phyloP scores from a whole-genome alignment of 148 eudicot species.

The Diospyros lotus region DNA sequence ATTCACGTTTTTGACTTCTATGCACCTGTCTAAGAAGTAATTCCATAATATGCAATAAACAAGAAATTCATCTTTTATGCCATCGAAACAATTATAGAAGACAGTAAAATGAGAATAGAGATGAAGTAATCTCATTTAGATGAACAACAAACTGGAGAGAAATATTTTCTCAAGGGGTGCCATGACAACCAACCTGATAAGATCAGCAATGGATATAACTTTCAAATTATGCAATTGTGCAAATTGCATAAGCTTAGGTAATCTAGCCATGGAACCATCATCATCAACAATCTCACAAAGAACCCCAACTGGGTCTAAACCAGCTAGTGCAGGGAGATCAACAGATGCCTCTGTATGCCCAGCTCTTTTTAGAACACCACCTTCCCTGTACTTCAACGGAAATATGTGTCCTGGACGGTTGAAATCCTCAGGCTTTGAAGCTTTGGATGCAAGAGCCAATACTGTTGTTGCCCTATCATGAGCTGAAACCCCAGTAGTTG shows the following conservation, averaged over 20 bases:
- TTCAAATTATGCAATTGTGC: slow-evolving; percentile 50
- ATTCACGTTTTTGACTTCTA: too few species aligned
- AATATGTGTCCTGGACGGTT: slow-evolving; percentile 57
- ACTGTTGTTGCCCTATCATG: slow-evolving; percentile 57
- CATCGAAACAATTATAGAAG: too few species aligned
- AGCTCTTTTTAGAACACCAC: slow-evolving; percentile 75
- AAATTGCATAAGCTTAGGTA: slow-evolving; percentile 62
- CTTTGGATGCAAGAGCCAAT: slow-evolving; percentile 51
- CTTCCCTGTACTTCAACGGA: slow-evolving; percentile 41
- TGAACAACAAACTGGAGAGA: too few species aligned
- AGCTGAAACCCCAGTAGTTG: slow-evolving; percentile 75
- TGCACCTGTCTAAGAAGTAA: too few species aligned
- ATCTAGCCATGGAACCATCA: slow-evolving; percentile 84
- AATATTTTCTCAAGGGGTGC: too few species aligned
- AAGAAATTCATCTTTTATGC: too few species aligned
- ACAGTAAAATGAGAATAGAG: too few species aligned
- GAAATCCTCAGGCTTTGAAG: slow-evolving; percentile 66
- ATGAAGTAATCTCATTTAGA: too few species aligned
- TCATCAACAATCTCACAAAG: slow-evolving; percentile 80
- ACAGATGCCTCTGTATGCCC: slow-evolving; percentile 82
- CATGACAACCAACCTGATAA: not conserved
- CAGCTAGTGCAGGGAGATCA: slow-evolving; percentile 64
- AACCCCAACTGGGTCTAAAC: slow-evolving; percentile 57
- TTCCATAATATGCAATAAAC: too few species aligned
- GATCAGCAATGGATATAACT: not conserved